Percentiles rank a stretch among this genome's conserved stretches.
phyloP scores from a whole-genome alignment of 2,329 filamentous ascomycete genomes.

The Chaetothyriales sp. region DNA sequence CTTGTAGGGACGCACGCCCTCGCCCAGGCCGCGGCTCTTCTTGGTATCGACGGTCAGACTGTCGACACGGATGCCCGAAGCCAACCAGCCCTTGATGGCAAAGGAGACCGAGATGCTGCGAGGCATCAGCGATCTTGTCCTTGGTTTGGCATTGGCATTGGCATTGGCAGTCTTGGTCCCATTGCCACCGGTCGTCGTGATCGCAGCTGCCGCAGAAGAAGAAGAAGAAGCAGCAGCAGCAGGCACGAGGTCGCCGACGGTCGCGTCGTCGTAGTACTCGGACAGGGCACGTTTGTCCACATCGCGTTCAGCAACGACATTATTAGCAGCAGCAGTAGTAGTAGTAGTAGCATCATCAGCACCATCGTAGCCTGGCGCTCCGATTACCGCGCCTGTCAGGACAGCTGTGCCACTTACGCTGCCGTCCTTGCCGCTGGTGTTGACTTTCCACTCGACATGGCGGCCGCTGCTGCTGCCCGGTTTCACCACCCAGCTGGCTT shows the following conservation, averaged over 20 bases:
- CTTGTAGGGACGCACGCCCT: constrained; percentile 87
- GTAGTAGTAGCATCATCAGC: constrained; percentile 26
- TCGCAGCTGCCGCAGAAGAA: constrained; percentile 8
- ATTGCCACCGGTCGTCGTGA: constrained; percentile 4
- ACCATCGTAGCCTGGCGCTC: constrained; percentile 38
- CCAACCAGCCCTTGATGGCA: constrained; percentile 47
- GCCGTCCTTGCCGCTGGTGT: constrained; percentile 50
- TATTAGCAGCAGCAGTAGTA: constrained; percentile 12
- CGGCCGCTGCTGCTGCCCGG: constrained; percentile 56
- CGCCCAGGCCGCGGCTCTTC: constrained; percentile 70
- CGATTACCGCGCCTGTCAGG: constrained; percentile 66
- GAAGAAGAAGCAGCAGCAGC: not conserved
- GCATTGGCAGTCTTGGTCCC: constrained; percentile 10
- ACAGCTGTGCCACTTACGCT: constrained; percentile 53
- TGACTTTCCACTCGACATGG: constrained; percentile 67
- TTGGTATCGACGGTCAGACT: constrained; percentile 50
- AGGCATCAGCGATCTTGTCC: constrained; percentile 63
- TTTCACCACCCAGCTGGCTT: constrained; percentile 54
- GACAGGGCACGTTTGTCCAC: constrained; percentile 23
- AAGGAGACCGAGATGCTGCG: constrained; percentile 57
- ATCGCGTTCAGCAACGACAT: constrained; percentile 19
- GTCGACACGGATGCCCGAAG: constrained; percentile 49
- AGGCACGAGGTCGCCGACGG: constrained; percentile 18
- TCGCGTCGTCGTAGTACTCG: constrained; percentile 31
- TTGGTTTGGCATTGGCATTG: constrained; percentile 35